Conservation (phyloP, 148 eudicot genomes). For the Fallopia convolvulus region DNA sequence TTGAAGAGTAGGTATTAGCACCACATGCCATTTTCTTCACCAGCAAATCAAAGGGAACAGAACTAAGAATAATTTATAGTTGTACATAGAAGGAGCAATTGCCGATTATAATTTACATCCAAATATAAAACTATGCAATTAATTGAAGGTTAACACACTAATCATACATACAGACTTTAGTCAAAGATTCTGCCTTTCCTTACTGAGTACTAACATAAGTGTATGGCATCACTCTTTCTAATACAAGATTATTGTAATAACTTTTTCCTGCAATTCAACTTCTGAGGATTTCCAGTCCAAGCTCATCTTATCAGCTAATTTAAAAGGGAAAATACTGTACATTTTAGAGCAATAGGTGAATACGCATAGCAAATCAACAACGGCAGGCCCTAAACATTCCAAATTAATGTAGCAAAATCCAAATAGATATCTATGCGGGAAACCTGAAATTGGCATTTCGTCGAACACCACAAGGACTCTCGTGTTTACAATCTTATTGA, state of each 20-base stretch:
- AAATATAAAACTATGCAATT: neutral
- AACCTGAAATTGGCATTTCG: neutral
- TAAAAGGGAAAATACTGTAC: neutral
- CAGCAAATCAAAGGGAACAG: neutral
- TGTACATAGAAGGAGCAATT: neutral
- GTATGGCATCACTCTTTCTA: no score
- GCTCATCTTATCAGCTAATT: neutral
- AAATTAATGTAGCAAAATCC: neutral
- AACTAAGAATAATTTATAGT: neutral
- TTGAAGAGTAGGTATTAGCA: slow-evolving; percentile 21
- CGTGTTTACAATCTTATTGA: no score
- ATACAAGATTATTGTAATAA: neutral
- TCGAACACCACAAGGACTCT: neutral
- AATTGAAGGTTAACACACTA: neutral
- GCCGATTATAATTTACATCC: neutral
- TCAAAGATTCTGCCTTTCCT: neutral
- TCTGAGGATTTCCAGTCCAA: neutral
- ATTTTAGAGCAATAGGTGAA: no score
- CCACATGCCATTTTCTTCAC: neutral
- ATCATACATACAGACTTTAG: neutral
- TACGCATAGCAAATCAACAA: no score
- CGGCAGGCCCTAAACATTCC: neutral
- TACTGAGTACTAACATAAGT: no score
- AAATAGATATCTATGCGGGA: neutral
- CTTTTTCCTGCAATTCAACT: neutral